Evolutionary conservation across 2,329 filamentous ascomycete genomes (phyloP).

Genomic region (Diplodia sapinea): DNA sequence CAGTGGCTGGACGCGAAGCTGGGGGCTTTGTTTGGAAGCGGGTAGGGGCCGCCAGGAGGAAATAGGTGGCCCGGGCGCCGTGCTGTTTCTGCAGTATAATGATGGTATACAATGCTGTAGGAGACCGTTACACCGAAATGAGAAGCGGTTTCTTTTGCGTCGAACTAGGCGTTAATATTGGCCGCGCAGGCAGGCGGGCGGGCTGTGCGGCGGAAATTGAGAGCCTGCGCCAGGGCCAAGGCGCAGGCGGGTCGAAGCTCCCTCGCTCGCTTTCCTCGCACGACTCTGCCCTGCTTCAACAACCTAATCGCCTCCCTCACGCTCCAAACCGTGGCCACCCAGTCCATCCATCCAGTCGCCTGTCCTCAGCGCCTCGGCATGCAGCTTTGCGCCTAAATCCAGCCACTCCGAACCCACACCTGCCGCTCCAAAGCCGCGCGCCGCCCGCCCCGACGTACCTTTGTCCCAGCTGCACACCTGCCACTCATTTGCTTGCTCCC

Average conservation of each 20-base stretch:
- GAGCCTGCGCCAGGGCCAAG: slow-evolving; percentile 1
- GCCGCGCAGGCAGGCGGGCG: slow-evolving; percentile 14
- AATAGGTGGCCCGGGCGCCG: neutral
- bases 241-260: slow-evolving; percentile 14
- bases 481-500: neutral
- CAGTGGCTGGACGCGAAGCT: slow-evolving; percentile 73
- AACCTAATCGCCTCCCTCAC: slow-evolving; percentile 2
- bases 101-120: neutral
- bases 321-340: neutral
- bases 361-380: slow-evolving; percentile 5
- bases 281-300: slow-evolving; percentile 14
- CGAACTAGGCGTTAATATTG: slow-evolving; percentile 11
- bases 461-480: neutral
- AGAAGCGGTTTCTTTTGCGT: neutral
- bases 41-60: slow-evolving; percentile 13
- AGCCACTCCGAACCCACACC: neutral
- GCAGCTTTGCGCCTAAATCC: slow-evolving; percentile 15
- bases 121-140: slow-evolving; percentile 19
- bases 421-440: slow-evolving; percentile 8
- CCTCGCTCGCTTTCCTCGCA: slow-evolving; percentile 24
- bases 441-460: neutral
- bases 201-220: slow-evolving; percentile 21
- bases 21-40: slow-evolving; percentile 17
- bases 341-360: neutral
- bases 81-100: neutral